Percentiles rank a stretch among this genome's conserved stretches.
Conservation (phyloP, 2,329 filamentous ascomycete species). For the Ophiostoma novo-ulmi region DNA sequence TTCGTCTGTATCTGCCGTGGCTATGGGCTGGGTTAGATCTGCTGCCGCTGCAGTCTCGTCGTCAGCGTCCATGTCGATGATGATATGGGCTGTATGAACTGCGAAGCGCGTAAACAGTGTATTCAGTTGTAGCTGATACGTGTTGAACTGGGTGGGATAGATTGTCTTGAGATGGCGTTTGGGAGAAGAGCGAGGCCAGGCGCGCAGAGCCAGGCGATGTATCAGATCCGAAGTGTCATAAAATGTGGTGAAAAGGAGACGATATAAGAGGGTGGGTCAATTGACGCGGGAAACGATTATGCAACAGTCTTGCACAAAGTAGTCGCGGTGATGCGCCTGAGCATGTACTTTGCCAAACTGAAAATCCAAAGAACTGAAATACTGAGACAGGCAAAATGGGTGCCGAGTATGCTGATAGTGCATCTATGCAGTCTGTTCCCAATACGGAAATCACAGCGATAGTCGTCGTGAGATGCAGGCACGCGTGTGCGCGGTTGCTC, state of each 20-base stretch:
- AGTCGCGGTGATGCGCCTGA: neutral
- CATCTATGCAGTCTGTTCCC: neutral
- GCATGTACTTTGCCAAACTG: neutral
- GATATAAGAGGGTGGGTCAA: neutral
- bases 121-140: neutral
- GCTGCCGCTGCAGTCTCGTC: conserved; percentile 17
- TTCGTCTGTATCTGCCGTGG: neutral
- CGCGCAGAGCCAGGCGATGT: neutral
- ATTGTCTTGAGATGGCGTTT: neutral
- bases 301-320: neutral
- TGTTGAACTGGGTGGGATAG: neutral
- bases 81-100: neutral
- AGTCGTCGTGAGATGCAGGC: neutral
- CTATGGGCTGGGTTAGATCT: neutral
- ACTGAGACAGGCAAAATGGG: neutral
- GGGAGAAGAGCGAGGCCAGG: neutral
- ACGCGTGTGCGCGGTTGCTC: neutral
- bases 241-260: neutral
- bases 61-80: conserved; percentile 27
- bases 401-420: neutral
- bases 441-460: conserved; percentile 5
- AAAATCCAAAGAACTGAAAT: neutral
- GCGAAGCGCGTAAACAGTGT: neutral
- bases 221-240: neutral
- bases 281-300: neutral